These are phyloP conservation scores for Yamadazyma triangularis DNA, from an alignment of 1,139 yeast species.

Conservation along the genomic window DNA sequence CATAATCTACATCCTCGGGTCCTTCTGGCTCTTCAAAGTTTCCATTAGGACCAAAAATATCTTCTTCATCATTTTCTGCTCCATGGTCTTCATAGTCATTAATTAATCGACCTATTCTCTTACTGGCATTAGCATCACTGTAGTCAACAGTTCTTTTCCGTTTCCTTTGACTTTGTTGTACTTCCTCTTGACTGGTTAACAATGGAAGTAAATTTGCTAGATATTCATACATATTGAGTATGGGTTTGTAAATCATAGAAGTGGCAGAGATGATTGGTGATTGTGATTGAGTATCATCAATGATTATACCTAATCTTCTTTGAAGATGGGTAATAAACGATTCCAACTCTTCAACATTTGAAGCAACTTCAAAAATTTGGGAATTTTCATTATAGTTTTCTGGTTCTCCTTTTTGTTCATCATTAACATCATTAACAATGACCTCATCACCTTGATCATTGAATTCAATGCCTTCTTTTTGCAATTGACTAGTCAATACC, in stretches of 20 bases:
- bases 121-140: conserved; percentile 5
- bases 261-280: conserved; percentile 16
- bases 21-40: conserved; percentile 1
- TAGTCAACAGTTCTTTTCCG: conserved; percentile 10
- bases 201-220: conserved; percentile 21
- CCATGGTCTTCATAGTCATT: conserved; percentile 4
- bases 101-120: conserved; percentile 2
- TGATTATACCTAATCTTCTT: neutral
- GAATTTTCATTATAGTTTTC: conserved; percentile 5
- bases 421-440: conserved; percentile 1
- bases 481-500: conserved; percentile 26
- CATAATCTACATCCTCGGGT: conserved; percentile 3
- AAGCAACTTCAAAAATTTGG: conserved; percentile 45
- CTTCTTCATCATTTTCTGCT: no score
- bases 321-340: conserved; percentile 14
- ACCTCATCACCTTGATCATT: conserved; percentile 28
- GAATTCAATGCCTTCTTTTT: conserved; percentile 33
- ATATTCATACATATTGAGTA: conserved; percentile 22
- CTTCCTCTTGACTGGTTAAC: conserved; percentile 8
- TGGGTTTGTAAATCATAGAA: conserved; percentile 24
- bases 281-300: neutral
- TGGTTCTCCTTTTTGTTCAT: conserved; percentile 5
- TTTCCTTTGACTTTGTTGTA: conserved; percentile 5
- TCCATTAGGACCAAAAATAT: no score
- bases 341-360: conserved; percentile 25